Evolutionary conservation across 2,329 filamentous ascomycete species (phyloP), one percentile per base, ranked within the genome.

Genomic region (Raffaelea deltoideospora): DNA sequence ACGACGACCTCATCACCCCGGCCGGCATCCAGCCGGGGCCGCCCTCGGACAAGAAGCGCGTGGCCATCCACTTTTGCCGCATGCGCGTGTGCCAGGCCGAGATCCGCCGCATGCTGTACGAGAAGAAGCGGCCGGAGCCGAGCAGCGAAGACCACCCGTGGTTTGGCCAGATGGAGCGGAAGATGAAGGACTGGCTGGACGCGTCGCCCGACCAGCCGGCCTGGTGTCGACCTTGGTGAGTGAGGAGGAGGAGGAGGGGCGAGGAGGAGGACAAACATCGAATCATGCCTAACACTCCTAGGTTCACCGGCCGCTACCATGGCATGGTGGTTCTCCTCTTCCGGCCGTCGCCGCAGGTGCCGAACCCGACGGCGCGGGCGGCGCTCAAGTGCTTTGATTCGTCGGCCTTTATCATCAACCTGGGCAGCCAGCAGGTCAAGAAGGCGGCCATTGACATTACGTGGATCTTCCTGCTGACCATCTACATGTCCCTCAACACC

Each of bases 401-500:
- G 29, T 78, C 84, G 33, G 68, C 77, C 10, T 83, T 76, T 55
- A 87, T 94, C 51, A 83, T 95, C 48, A 69, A 78, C 45, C 74
- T 88, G 52, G 79, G 86, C 31, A 75, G 74, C 51, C 76, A 80
- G 48, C 86, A 94, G 54, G 79, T 94, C 50, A 72, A 79, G 45
- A 76, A 70, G 14, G 69, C 72, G 13, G 76, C 76, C 18, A 74
- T 90, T 10, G 88, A 95, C 51, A 67, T 95, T 41, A 95, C 87
- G 1, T 96, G 88, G 88, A 79, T 94, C 31, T 94, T 94, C 50
- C 74, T 93, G 1, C 70, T 94, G 40, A 77, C 80, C 17, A 69
- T 96, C 29, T 95, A 92, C 60, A 90, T 92, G 75, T 77, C 83
- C 5, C 69, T 96, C 39, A 95, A 94, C 52, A 87, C 84, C 5